These are phyloP conservation scores for Saccharomycopsis crataegensis DNA, from an alignment of 1,139 yeast genomes.

Conservation along the genomic window DNA sequence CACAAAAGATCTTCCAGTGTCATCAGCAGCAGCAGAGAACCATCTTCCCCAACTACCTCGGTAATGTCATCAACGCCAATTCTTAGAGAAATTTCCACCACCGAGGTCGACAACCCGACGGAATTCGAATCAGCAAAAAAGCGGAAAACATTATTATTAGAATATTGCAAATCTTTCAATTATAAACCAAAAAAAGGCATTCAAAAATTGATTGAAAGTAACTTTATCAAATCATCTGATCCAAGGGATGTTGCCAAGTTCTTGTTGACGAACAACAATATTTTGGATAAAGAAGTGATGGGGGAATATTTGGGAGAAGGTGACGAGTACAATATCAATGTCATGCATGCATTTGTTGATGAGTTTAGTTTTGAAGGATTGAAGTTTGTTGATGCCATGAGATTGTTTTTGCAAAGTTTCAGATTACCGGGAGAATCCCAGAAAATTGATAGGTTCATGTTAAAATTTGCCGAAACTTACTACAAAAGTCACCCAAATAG, in stretches of 20 bases:
- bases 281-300: conserved; percentile 68
- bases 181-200: conserved; percentile 81
- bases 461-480: conserved; percentile 91
- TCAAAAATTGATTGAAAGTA: conserved; percentile 48
- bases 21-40: conserved; percentile 21
- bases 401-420: conserved; percentile 77
- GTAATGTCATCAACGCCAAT: background rate
- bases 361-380: conserved; percentile 65
- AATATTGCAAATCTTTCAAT: conserved; percentile 74
- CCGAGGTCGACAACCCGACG: conserved; percentile 62
- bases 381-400: conserved; percentile 78
- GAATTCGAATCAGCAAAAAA: conserved; percentile 83
- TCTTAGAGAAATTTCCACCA: background rate
- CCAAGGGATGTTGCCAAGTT: conserved; percentile 71
- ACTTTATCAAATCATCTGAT: conserved; percentile 52
- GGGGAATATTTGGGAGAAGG: conserved; percentile 96
- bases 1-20: conserved; percentile 9
- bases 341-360: conserved; percentile 94
- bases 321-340: conserved; percentile 63
- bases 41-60: background rate
- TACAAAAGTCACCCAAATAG: conserved; percentile 73
- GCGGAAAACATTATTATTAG: conserved; percentile 72
- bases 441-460: conserved; percentile 92
- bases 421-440: conserved; percentile 98
- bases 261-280: conserved; percentile 54